Conservation (phyloP, 331 rosid species). For the Pyracantha coccinea region DNA sequence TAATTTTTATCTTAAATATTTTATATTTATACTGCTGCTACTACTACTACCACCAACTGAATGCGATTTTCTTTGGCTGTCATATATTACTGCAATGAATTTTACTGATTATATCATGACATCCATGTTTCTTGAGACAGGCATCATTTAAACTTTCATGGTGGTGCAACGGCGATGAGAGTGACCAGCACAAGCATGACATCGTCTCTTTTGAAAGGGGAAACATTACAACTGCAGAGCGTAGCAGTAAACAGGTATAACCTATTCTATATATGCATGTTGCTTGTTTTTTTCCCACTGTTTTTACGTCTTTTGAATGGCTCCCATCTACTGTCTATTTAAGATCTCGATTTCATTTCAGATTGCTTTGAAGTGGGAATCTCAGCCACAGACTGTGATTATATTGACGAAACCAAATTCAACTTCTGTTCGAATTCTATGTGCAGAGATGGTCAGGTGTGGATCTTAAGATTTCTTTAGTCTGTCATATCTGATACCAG, state of each 20-base stretch:
- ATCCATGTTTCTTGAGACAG: constrained; percentile 29
- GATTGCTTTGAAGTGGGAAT: constrained; percentile 97
- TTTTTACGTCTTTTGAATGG: not conserved
- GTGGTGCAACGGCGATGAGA: constrained; percentile 76
- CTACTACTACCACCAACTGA: not conserved
- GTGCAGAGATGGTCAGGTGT: constrained; percentile 81
- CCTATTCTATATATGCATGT: constrained; percentile 12
- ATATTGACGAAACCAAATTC: constrained; percentile 89
- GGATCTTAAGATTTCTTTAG: constrained; percentile 14
- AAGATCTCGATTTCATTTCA: constrained; percentile 37
- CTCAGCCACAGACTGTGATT: constrained; percentile 82
- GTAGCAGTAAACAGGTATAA: constrained; percentile 88
- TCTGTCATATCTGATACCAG: not conserved
- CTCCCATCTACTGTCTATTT: constrained; percentile 21
- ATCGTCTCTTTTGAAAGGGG: constrained; percentile 87
- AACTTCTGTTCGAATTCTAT: constrained; percentile 56
- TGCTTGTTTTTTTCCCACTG: constrained; percentile 18
- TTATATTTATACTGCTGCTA: not conserved
- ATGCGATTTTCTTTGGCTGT: not conserved
- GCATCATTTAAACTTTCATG: constrained; percentile 90
- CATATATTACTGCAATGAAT: not conserved
- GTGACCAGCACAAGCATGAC: constrained; percentile 90
- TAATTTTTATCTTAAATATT: not conserved
- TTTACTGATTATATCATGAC: constrained; percentile 10
- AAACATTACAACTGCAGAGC: constrained; percentile 88